Evolutionary conservation across 495 filamentous ascomycete genomes (phyloP).

Genomic region (Penicillium taxi): DNA sequence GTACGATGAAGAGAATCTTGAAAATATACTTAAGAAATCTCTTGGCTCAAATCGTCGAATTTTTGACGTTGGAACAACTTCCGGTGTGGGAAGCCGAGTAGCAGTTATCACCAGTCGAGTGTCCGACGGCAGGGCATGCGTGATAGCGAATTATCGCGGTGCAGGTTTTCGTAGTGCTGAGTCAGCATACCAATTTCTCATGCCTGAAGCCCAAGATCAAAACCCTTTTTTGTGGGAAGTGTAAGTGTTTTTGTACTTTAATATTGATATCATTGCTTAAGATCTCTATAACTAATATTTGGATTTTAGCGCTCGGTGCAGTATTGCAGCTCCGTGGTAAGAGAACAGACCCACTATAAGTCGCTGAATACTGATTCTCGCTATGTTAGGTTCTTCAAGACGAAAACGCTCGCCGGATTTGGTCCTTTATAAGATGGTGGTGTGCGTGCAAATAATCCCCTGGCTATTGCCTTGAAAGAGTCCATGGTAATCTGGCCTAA

Average conservation of each 20-base stretch:
- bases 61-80: conserved; percentile 9
- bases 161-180: not conserved
- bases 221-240: conserved; percentile 11
- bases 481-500: conserved; percentile 21
- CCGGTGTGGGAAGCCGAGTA: conserved; percentile 3
- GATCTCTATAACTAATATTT: conserved; percentile 1
- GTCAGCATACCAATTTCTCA: conserved; percentile 13
- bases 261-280: not conserved
- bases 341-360: not conserved
- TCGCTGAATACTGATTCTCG: conserved; percentile 2
- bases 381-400: conserved; percentile 20
- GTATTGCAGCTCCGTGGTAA: conserved; percentile 19
- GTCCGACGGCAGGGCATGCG: conserved; percentile 13
- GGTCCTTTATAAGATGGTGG: conserved; percentile 32
- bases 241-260: conserved; percentile 8
- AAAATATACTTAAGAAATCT: conserved; percentile 3
- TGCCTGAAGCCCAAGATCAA: conserved; percentile 3
- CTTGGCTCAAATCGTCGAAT: conserved; percentile 6
- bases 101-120: conserved; percentile 15
- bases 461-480: conserved; percentile 22
- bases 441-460: conserved; percentile 26
- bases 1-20: conserved; percentile 7
- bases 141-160: conserved; percentile 18
- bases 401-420: conserved; percentile 21
- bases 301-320: conserved; percentile 8